Conservation (phyloP, 2,329 filamentous ascomycete species). For the Pestalotiopsis sp. region DNA sequence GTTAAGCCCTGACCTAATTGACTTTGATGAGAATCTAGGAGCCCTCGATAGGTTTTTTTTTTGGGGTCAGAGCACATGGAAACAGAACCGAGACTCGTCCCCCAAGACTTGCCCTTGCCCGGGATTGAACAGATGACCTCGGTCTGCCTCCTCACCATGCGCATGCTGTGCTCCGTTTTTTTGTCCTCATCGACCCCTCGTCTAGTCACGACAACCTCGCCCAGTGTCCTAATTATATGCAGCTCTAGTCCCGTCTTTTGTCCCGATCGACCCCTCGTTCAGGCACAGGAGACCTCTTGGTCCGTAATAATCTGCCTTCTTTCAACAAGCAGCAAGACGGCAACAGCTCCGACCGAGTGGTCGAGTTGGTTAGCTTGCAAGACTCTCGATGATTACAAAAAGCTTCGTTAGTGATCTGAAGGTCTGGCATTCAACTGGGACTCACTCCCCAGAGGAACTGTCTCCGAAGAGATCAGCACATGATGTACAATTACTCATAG, state of each 20-base stretch:
- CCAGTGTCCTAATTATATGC: neutral
- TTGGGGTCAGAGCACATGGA: neutral
- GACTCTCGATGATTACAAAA: neutral
- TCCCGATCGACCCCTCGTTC: neutral
- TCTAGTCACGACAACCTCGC: neutral
- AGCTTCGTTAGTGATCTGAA: no score
- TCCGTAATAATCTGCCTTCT: neutral
- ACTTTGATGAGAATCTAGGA: neutral
- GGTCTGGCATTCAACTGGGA: no score
- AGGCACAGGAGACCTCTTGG: neutral
- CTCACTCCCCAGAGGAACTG: no score
- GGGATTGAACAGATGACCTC: neutral
- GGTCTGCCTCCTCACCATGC: neutral
- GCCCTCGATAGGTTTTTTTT: no score
- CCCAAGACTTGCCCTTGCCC: neutral
- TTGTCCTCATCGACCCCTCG: neutral
- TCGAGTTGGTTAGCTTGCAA: neutral
- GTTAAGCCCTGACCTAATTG: neutral
- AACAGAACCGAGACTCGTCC: neutral
- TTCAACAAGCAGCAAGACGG: neutral
- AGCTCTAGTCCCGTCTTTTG: neutral
- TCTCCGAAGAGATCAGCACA: no score
- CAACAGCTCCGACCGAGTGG: neutral
- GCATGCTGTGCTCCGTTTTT: neutral
- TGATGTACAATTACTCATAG: no score